A percentile compares a stretch with the other conserved stretches of the same genome.
Conservation (phyloP, 1,139 yeast species). For the Wickerhamomyces sp. region DNA sequence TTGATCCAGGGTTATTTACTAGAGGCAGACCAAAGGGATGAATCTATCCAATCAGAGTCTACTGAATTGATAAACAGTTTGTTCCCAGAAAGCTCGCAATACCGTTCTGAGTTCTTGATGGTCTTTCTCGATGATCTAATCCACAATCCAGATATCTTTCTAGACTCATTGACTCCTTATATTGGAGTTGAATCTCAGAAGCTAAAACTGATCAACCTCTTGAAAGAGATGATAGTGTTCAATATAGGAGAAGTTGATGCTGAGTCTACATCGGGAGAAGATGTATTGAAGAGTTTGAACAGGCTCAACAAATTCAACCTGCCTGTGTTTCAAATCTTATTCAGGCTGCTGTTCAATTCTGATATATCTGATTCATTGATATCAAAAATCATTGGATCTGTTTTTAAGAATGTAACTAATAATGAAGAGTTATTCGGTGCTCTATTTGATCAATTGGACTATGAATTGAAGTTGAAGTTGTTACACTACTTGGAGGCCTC, state of each 20-base stretch:
- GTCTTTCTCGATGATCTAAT: slow-evolving; percentile 14
- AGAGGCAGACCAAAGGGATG: slow-evolving; percentile 12
- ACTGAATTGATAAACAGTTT: slow-evolving; percentile 18
- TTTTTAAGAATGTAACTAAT: slow-evolving; percentile 2
- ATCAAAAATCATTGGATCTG: slow-evolving; percentile 4
- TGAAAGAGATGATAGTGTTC: not conserved
- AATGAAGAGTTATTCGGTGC: slow-evolving; percentile 28
- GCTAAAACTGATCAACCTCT: not conserved
- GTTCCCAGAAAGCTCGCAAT: slow-evolving; percentile 14
- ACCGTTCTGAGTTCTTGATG: slow-evolving; percentile 13
- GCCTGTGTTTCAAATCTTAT: slow-evolving; percentile 47
- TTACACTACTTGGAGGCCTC: slow-evolving; percentile 35
- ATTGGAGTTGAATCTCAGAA: not conserved
- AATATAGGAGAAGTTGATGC: not conserved
- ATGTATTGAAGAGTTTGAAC: slow-evolving; percentile 7
- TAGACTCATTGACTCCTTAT: slow-evolving; percentile 3
- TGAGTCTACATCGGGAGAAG: slow-evolving; percentile 1
- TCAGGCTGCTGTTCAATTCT: slow-evolving; percentile 21
- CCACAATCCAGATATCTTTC: slow-evolving; percentile 10
- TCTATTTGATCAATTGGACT: slow-evolving; percentile 32
- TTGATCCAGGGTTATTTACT: slow-evolving; percentile 13
- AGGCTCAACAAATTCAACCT: slow-evolving; percentile 46
- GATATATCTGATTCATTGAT: slow-evolving; percentile 8
- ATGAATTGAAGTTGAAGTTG: slow-evolving; percentile 28
- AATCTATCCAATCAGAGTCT: slow-evolving; percentile 20